Evolutionary conservation across 768 basidiomycete species (phyloP).

Genomic region (Gymnopilus junonius): DNA sequence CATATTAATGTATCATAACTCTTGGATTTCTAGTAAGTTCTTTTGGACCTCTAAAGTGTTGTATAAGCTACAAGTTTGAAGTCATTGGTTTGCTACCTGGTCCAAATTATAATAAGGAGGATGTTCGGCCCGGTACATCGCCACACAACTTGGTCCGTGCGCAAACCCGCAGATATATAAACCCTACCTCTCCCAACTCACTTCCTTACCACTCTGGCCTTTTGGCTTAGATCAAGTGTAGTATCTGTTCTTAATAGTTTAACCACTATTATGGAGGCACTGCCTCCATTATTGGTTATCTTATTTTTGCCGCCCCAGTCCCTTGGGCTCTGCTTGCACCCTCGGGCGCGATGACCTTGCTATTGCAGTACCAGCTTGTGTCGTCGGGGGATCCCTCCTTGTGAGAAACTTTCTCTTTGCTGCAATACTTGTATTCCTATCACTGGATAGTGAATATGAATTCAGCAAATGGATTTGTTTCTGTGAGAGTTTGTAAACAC

Average conservation of each 20-base stretch:
- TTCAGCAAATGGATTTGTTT: neutral
- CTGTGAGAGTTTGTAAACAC: neutral
- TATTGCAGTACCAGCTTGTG: conserved; percentile 60
- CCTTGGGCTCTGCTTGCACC: conserved; percentile 64
- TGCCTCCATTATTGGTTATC: conserved; percentile 57
- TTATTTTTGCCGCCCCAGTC: conserved; percentile 58
- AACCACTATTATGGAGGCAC: conserved; percentile 66
- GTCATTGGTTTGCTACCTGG: too few species aligned
- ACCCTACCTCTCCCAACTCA: neutral
- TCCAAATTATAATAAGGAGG: too few species aligned
- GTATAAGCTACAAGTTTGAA: too few species aligned
- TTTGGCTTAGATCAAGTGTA: conserved; percentile 98
- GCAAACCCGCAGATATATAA: conserved; percentile 31
- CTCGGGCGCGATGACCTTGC: conserved; percentile 57
- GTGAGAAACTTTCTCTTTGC: conserved; percentile 32
- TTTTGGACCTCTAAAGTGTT: too few species aligned
- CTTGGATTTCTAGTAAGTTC: too few species aligned
- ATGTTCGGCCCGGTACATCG: neutral
- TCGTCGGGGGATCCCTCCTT: conserved; percentile 60
- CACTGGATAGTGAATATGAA: neutral
- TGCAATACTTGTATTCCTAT: conserved; percentile 7
- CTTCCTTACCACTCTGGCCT: conserved; percentile 85
- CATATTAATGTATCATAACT: too few species aligned
- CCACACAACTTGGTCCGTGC: neutral
- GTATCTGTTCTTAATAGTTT: conserved; percentile 95